Conservation (phyloP, 2,329 filamentous ascomycete species). For the Sclerotinia sclerotiorum region DNA sequence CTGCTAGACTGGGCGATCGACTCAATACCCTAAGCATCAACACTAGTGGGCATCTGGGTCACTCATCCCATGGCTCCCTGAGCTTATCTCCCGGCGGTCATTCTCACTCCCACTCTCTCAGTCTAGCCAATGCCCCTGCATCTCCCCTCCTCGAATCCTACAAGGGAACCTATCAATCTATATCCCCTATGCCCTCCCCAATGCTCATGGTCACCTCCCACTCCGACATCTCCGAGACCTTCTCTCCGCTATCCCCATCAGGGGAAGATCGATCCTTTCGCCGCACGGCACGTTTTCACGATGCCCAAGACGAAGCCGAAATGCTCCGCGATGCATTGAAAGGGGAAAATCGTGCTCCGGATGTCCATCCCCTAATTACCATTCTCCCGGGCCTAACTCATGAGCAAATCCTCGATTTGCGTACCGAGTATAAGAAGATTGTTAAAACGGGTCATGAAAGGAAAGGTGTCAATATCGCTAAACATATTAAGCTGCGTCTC, state of each 20-base stretch:
- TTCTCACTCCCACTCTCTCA: constrained; percentile 39
- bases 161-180: constrained; percentile 88
- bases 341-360: constrained; percentile 57
- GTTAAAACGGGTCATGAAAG: constrained; percentile 74
- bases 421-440: constrained; percentile 85
- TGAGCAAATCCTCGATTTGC: constrained; percentile 82
- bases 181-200: constrained; percentile 91
- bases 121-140: constrained; percentile 60
- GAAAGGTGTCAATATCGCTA: constrained; percentile 80
- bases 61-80: constrained; percentile 22
- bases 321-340: constrained; percentile 71
- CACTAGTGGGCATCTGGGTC: constrained; percentile 34
- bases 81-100: background rate
- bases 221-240: constrained; percentile 52
- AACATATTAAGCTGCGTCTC: constrained; percentile 75
- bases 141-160: constrained; percentile 92
- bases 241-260: constrained; percentile 55
- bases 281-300: constrained; percentile 75
- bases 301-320: constrained; percentile 75
- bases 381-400: constrained; percentile 82
- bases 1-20: constrained; percentile 34
- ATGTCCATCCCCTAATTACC: constrained; percentile 72
- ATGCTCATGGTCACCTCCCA: constrained; percentile 50
- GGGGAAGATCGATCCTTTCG: constrained; percentile 42
- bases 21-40: constrained; percentile 39